Evolutionary conservation across 2,329 filamentous ascomycete species (phyloP).

Genomic region (Paecilomyces niveus): DNA sequence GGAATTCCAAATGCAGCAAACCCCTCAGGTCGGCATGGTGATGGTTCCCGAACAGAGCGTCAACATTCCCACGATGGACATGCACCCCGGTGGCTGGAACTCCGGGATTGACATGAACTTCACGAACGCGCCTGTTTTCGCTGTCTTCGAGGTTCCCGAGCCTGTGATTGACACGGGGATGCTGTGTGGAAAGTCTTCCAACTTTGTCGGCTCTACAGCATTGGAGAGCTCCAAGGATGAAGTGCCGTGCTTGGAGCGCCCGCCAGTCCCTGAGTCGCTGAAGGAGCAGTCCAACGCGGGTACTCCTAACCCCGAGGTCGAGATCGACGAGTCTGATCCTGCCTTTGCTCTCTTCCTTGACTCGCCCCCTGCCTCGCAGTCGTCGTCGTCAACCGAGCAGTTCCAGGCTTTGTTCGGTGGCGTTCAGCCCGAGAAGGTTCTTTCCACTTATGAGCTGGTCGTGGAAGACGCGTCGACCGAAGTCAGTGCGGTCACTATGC

Average conservation of each 20-base stretch:
- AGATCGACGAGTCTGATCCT: conserved; percentile 50
- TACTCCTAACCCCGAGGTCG: conserved; percentile 29
- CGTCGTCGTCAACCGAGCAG: conserved; percentile 33
- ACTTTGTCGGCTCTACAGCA: conserved; percentile 39
- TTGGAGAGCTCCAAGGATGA: conserved; percentile 44
- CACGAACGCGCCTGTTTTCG: conserved; percentile 48
- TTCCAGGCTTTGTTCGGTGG: conserved; percentile 39
- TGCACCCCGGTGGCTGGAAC: conserved; percentile 42
- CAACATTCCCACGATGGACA: conserved; percentile 65
- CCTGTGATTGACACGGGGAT: conserved; percentile 53
- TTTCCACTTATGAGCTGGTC: conserved; percentile 58
- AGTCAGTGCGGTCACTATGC: conserved; percentile 18
- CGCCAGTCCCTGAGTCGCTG: conserved; percentile 13
- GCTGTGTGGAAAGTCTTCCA: conserved; percentile 65
- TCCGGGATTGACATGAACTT: conserved; percentile 40
- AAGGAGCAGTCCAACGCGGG: conserved; percentile 12
- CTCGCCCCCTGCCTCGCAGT: conserved; percentile 38
- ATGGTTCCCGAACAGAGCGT: conserved; percentile 74
- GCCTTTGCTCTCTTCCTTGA: conserved; percentile 46
- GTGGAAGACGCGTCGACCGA: conserved; percentile 34
- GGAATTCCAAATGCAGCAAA: conserved; percentile 56
- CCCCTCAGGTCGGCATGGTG: conserved; percentile 61
- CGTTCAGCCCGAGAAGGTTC: conserved; percentile 57
- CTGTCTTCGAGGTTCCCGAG: conserved; percentile 63
- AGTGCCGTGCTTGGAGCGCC: conserved; percentile 40